A percentile compares a stretch with the other conserved stretches of the same genome.
phyloP scores from a whole-genome alignment of 352 stramenopile genomes.

The Phytophthora citricola region DNA sequence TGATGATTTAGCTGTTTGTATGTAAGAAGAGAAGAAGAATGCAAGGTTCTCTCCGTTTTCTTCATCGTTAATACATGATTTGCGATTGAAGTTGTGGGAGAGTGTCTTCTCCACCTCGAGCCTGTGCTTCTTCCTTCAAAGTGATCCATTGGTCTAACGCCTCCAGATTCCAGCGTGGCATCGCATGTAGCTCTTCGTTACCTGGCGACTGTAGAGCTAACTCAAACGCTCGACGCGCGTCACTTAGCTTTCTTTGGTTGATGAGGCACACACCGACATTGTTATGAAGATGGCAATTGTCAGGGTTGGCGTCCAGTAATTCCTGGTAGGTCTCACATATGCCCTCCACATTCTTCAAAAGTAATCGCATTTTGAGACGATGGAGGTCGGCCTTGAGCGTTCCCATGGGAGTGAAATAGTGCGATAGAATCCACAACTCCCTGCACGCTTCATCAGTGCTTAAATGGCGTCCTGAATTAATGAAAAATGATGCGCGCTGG shows the following conservation, averaged over 20 bases:
- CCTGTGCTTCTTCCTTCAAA: slow-evolving; percentile 9
- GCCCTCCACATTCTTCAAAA: slow-evolving; percentile 10
- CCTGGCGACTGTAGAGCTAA: slow-evolving; percentile 24
- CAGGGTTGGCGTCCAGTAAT: slow-evolving; percentile 20
- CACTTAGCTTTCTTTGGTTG: slow-evolving; percentile 5
- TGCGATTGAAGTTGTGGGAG: slow-evolving; percentile 11
- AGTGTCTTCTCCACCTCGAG: slow-evolving; percentile 14
- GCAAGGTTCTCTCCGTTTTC: neutral
- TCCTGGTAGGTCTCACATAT: slow-evolving; percentile 34
- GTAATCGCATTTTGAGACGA: slow-evolving; percentile 27
- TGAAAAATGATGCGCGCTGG: slow-evolving; percentile 21
- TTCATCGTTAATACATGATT: slow-evolving; percentile 26
- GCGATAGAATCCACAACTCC: slow-evolving; percentile 28
- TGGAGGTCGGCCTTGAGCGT: slow-evolving; percentile 41
- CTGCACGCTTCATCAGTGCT: slow-evolving; percentile 21
- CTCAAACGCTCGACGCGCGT: slow-evolving; percentile 32
- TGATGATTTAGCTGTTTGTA: neutral
- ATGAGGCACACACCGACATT: slow-evolving; percentile 41
- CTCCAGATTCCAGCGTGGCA: slow-evolving; percentile 21
- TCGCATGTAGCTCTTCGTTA: slow-evolving; percentile 20
- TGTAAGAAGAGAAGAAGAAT: neutral
- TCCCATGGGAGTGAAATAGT: slow-evolving; percentile 30
- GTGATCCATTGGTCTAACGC: slow-evolving; percentile 14
- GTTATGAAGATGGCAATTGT: slow-evolving; percentile 38
- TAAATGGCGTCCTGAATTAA: slow-evolving; percentile 9